A percentile compares a stretch with the other conserved stretches of the same genome.
phyloP scores from a whole-genome alignment of 305 asterid genomes.

The Rubia peregrina region DNA sequence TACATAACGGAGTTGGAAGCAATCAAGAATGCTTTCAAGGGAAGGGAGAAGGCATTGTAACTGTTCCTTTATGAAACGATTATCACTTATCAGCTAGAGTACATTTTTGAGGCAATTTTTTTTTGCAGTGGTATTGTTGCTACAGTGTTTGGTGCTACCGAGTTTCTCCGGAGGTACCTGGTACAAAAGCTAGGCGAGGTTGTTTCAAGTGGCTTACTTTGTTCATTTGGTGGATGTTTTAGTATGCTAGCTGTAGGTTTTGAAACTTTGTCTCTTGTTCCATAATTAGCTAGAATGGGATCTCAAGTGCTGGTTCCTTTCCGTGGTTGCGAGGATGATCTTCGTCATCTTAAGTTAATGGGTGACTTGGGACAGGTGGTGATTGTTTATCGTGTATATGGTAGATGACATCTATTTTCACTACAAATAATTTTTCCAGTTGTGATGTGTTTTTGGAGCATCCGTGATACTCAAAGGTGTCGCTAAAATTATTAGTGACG shows the following conservation, averaged over 20 bases:
- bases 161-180: slow-evolving; percentile 88
- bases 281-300: slow-evolving; percentile 77
- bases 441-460: too few species aligned
- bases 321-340: slow-evolving; percentile 94
- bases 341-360: slow-evolving; percentile 96
- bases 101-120: slow-evolving; percentile 2
- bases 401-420: background rate
- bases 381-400: slow-evolving; percentile 11
- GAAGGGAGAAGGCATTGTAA: too few species aligned
- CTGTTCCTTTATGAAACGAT: background rate
- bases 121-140: slow-evolving; percentile 88
- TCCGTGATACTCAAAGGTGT: too few species aligned
- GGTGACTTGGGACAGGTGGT: slow-evolving; percentile 98
- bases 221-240: background rate
- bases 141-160: slow-evolving; percentile 97
- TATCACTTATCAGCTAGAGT: background rate
- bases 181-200: slow-evolving; percentile 86
- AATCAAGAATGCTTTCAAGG: too few species aligned
- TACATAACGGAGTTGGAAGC: too few species aligned
- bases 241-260: background rate
- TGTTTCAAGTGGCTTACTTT: background rate
- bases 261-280: slow-evolving; percentile 8
- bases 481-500: too few species aligned
- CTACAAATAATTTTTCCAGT: too few species aligned
- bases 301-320: slow-evolving; percentile 95